Evolutionary conservation across 495 filamentous ascomycete species (phyloP), one percentile per base, ranked within the genome.

Genomic region (Aspergillus cavernicola): DNA sequence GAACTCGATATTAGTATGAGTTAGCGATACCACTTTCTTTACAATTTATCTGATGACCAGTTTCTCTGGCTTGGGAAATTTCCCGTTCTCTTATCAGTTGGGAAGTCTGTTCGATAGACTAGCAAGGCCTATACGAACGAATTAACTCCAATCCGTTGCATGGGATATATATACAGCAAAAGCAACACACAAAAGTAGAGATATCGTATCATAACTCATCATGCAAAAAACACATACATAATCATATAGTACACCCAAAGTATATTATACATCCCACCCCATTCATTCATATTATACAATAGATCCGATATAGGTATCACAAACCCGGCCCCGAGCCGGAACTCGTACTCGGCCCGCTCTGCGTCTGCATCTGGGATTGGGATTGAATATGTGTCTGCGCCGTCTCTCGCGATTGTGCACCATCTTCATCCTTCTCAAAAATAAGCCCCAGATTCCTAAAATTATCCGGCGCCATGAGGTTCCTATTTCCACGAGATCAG

Each of bases 391-490:
- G 4, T 16, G 46, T 50, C 61, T 55, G 24, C 48, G 48, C 12
- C 28, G 49, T 43, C 31, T 45, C 46, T 9, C 24, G 4, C 4
- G 24, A 28, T 28, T 32, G 22, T 24, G 6, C 8, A 37, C 15
- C 35, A 49, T 37, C 53, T 18, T 61, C 54, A 10, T 67, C 61
- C 8, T 77, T 65, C 37, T 79, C 70, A 24, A 89, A 88, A 11
- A 73, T 71, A 53, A 95, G 91, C 1, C 93, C 93, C 20, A 98
- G 75, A 58, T 98, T 98, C 70, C 87, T 87, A 63, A 97, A 89
- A 48, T 92, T 85, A 62, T 98, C 93, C 46, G 82, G 88, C 16
- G 90, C 90, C 93, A 98, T 98, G 28, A 98, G 76, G 64, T 96
- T 96, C 62, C 91, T 96, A 59, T 9, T 6, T 20, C 6, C 36